Conservation (phyloP, 192 early-diverging fungal species). For the Allomyces javanicus region DNA sequence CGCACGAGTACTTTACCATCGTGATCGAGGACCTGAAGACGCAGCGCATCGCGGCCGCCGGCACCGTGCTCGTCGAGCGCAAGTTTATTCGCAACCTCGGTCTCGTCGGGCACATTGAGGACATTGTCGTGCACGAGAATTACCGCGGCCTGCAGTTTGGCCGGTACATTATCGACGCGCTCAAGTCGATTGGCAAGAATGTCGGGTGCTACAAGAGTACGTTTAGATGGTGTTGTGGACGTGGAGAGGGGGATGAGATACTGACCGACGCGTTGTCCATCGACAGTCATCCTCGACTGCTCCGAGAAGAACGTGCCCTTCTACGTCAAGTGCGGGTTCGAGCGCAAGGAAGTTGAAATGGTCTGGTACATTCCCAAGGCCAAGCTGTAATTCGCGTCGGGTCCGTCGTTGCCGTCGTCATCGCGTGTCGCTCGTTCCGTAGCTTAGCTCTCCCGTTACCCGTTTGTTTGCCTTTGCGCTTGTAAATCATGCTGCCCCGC, state of each 20-base stretch:
- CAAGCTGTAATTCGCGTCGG: not conserved
- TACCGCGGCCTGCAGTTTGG: slow-evolving; percentile 52
- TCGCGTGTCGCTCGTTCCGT: no score
- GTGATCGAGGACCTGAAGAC: slow-evolving; percentile 60
- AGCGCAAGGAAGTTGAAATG: slow-evolving; percentile 56
- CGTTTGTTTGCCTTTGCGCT: no score
- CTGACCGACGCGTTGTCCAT: no score
- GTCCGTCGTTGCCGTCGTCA: no score
- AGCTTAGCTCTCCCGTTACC: no score
- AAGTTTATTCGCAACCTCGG: slow-evolving; percentile 73
- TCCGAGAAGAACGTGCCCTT: slow-evolving; percentile 51
- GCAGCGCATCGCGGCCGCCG: slow-evolving; percentile 55
- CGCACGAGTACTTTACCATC: slow-evolving; percentile 41
- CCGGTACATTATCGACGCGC: slow-evolving; percentile 58
- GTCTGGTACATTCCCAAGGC: slow-evolving; percentile 25
- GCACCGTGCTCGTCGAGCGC: slow-evolving; percentile 71
- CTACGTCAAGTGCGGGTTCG: slow-evolving; percentile 79
- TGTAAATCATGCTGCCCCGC: no score
- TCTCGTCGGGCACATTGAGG: slow-evolving; percentile 26
- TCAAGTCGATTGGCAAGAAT: slow-evolving; percentile 47
- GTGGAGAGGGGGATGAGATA: no score
- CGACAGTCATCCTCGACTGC: not conserved
- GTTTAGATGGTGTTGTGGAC: not conserved
- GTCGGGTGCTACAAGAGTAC: slow-evolving; percentile 77
- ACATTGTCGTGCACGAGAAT: slow-evolving; percentile 51